Base-by-base conservation (phyloP, 1,284 basidiomycete species). In the Coniophora puteana region DNA sequence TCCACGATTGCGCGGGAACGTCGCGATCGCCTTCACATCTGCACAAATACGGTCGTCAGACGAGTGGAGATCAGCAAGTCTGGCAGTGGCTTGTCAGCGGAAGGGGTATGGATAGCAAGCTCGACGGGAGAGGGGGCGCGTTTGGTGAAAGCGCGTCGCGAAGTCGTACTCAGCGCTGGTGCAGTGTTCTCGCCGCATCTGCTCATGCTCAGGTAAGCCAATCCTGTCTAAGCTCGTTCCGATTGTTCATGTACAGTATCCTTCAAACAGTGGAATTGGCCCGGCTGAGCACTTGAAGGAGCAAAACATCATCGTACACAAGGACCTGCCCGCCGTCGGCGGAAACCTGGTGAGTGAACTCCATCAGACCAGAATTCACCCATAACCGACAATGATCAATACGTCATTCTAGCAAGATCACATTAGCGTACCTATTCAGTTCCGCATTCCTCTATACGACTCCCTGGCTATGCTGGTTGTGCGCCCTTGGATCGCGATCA, bases 381-480 rank as follows among this genome's bases (percentile, higher is more conserved):
- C 8, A 22, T 22, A 11, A 16, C 21, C 14, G 40, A 42, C 18
- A 16, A 42, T 11, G 27, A 41, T 37, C 11, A 22, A 16, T 16
- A 26, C 17, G 22, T 45, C 6, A 8, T 16, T 24, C 12, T 20
- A 66, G 62, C 55, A 61, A 57, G 62, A 65, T 38, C 62, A 65
- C 40, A 42, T 62, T 13, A 57, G 51, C 5, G 52, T 60, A 4
- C 51, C 58, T 13, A 20, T 58, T 5, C 49, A 53, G 12, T 65
- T 53, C 43, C 43, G 55, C 36, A 50, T 53, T 4, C 62, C 59
- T 0, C 38, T 65, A 37, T 25, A 41, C 8, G 57, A 63, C 34
- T 59, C 55, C n/a, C 36, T 63, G 3, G 29, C 51, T 8, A 43
- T 46, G 4, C 40, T 60, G 14, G 43, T 54, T 31, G 39, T 14